Evolutionary conservation across 805 yeast genomes (phyloP).

Genomic region (Sugiyamaella americana): DNA sequence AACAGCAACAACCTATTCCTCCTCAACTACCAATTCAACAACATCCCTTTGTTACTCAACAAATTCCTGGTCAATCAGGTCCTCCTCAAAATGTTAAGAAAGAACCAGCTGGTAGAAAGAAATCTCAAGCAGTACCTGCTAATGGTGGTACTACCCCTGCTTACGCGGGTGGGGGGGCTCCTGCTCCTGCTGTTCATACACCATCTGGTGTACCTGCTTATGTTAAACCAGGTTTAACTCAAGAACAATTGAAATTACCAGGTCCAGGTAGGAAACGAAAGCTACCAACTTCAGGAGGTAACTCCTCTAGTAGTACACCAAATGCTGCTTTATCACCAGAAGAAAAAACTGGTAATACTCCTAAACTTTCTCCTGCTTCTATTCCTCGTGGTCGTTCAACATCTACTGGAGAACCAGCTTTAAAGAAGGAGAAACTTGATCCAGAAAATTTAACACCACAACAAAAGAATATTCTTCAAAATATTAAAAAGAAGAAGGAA

Average conservation of each 20-base stretch:
- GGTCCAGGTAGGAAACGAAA: constrained; percentile 20
- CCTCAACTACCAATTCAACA: not conserved
- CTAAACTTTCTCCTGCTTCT: not conserved
- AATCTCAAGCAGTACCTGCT: no score
- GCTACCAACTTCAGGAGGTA: constrained; percentile 16
- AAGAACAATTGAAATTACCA: constrained; percentile 27
- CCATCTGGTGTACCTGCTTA: constrained; percentile 24
- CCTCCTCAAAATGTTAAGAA: constrained; percentile 16
- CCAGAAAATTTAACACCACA: constrained; percentile 11
- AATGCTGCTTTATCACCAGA: constrained; percentile 18
- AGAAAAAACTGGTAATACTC: constrained; percentile 12
- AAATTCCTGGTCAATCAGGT: not conserved
- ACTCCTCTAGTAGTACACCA: not conserved
- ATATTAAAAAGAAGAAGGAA: constrained; percentile 23
- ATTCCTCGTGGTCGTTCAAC: not conserved
- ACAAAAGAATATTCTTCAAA: constrained; percentile 10
- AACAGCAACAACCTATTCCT: not conserved
- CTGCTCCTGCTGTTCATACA: constrained; percentile 10
- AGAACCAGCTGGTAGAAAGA: no score
- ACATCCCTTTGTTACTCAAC: not conserved
- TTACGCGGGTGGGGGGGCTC: constrained; percentile 6
- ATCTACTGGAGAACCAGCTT: constrained; percentile 10
- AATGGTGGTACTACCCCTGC: constrained; percentile 3
- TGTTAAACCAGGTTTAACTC: constrained; percentile 21
- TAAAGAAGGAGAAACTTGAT: constrained; percentile 21